Evolutionary conservation across 228 moss, liverwort and hornwort species (phyloP).

Genomic region (Sphagnum magellanicum): DNA sequence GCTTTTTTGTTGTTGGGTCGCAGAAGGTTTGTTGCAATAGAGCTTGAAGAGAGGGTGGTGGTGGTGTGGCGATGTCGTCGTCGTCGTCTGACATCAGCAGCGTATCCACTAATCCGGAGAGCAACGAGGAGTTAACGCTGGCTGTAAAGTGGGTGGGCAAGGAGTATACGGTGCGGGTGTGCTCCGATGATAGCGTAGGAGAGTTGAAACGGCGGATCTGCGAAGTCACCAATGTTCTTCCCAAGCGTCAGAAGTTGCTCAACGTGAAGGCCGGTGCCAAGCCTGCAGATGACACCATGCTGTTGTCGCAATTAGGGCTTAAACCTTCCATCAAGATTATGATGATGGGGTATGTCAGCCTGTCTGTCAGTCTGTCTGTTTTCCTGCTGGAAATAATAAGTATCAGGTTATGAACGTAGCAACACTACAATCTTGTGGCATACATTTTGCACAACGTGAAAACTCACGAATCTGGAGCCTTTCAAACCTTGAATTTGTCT

Average conservation of each 20-base stretch:
- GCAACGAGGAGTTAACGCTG: slow-evolving; percentile 81
- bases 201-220: slow-evolving; percentile 97
- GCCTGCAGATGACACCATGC: slow-evolving; percentile 77
- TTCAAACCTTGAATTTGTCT: too few species aligned
- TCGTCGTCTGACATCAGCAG: slow-evolving; percentile 33
- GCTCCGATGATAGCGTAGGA: slow-evolving; percentile 81
- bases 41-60: too few species aligned
- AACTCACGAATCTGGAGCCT: too few species aligned
- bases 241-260: slow-evolving; percentile 93
- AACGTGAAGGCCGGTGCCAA: slow-evolving; percentile 82
- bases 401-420: too few species aligned
- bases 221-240: slow-evolving; percentile 84
- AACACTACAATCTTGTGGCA: background rate
- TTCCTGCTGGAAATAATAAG: too few species aligned
- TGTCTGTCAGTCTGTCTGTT: background rate
- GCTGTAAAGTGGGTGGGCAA: slow-evolving; percentile 88
- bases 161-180: slow-evolving; percentile 80
- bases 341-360: slow-evolving; percentile 78
- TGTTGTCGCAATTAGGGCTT: slow-evolving; percentile 69
- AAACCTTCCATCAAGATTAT: slow-evolving; percentile 84
- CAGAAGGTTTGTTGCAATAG: too few species aligned
- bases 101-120: slow-evolving; percentile 32
- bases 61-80: too few species aligned
- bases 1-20: too few species aligned
- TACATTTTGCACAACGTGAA: too few species aligned